Evolutionary conservation across 306 rosid species (phyloP).

Genomic region (Carpinus viminea): DNA sequence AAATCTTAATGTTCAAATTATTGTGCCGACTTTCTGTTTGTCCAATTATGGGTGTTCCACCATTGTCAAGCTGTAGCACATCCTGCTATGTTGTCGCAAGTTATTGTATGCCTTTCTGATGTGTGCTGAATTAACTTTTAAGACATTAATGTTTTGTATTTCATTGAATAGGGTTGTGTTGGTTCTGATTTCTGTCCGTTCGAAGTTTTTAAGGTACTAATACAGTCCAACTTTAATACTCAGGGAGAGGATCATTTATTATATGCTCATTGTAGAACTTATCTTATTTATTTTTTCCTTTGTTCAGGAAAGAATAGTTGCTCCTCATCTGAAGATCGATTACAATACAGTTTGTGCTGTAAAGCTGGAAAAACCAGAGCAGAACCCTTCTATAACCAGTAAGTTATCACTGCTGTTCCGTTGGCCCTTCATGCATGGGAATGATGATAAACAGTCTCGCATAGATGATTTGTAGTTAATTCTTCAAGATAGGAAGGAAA

Average conservation of each 20-base stretch:
- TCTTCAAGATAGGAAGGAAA: constrained; percentile 25
- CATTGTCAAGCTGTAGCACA: neutral
- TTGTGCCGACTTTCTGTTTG: neutral
- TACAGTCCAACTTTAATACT: constrained; percentile 22
- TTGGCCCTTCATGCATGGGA: constrained; percentile 47
- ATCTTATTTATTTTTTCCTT: neutral
- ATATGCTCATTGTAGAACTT: constrained; percentile 5
- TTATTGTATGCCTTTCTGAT: constrained; percentile 7
- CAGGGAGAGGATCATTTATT: constrained; percentile 4
- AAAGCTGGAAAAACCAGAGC: constrained; percentile 30
- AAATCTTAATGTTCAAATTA: neutral
- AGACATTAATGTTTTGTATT: constrained; percentile 21
- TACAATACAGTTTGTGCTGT: constrained; percentile 53
- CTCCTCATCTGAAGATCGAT: constrained; percentile 68
- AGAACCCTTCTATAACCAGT: constrained; percentile 35
- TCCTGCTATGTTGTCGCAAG: neutral
- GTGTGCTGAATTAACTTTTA: neutral
- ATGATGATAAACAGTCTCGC: constrained; percentile 39
- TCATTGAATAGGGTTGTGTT: constrained; percentile 65
- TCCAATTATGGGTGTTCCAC: neutral
- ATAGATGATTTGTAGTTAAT: constrained; percentile 69
- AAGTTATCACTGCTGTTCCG: constrained; percentile 48
- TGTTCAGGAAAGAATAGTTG: constrained; percentile 63
- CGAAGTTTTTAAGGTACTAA: constrained; percentile 75
- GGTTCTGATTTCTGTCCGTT: constrained; percentile 76